A percentile compares a stretch with the other conserved stretches of the same genome.
phyloP scores from a whole-genome alignment of 306 rosid species.

The Lablab purpureus region DNA sequence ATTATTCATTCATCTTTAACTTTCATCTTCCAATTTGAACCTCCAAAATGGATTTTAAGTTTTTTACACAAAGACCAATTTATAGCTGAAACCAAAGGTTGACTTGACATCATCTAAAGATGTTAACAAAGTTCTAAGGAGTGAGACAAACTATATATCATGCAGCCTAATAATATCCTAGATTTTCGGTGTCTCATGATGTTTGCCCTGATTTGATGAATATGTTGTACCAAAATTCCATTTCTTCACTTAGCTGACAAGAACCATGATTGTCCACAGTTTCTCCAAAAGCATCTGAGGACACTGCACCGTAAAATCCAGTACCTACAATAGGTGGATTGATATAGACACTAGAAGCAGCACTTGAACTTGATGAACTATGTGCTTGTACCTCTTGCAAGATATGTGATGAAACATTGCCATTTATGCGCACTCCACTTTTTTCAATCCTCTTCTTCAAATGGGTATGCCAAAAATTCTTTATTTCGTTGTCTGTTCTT shows the following conservation, averaged over 20 bases:
- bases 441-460: constrained; percentile 73
- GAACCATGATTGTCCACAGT: constrained; percentile 35
- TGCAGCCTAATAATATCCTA: not conserved
- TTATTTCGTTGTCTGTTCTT: constrained; percentile 90
- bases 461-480: constrained; percentile 94
- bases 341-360: not conserved
- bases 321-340: constrained; percentile 1
- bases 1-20: not conserved
- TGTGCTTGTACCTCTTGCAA: constrained; percentile 35
- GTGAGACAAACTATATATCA: not conserved
- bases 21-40: constrained; percentile 6
- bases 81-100: constrained; percentile 30
- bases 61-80: constrained; percentile 43
- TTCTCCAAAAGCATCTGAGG: constrained; percentile 45
- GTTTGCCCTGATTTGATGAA: constrained; percentile 53
- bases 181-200: constrained; percentile 33
- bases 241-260: constrained; percentile 54
- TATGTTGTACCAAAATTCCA: constrained; percentile 64
- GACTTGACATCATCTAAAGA: not conserved
- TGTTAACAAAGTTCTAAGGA: not conserved
- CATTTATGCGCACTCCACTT: constrained; percentile 28
- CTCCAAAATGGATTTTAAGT: not conserved
- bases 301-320: constrained; percentile 21
- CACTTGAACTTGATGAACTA: constrained; percentile 12
- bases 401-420: not conserved